Base-by-base conservation (phyloP, 495 filamentous ascomycete species). In the Penicillium simplicissimum region DNA sequence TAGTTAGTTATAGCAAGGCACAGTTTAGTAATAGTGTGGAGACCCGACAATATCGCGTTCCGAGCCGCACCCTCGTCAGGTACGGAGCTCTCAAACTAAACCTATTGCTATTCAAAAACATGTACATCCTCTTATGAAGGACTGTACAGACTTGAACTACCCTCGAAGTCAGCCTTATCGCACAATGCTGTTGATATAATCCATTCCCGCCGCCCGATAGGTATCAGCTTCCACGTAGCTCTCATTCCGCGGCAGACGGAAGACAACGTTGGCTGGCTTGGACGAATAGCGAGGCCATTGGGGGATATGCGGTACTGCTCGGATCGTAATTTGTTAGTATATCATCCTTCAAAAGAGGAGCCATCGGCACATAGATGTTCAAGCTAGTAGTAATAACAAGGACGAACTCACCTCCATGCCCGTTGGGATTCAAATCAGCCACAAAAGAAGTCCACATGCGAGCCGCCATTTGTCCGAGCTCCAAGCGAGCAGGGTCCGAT, bases 361-460 rank as follows among this genome's bases (percentile, higher is more conserved):
- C 5, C 21, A 31, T 2, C 23, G 23, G 23, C 23, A 49, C 17
- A 31, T 5, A 8, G 25, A 25, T 37, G 8, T 45, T 17, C 21
- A 47, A 35, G 25, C 35, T 35, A 25, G 4, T 10, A 37, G 8
- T 3, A 47, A 31, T 0, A 33, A 53, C n/a, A 4, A 35, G n/a
- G n/a, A 38, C 1, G 60, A 13, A 42, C 52, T 38, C 35, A 74
- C 71, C 66, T 45, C 61, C 69, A 62, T 74, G 70, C 2, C 69
- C 62, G 60, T 86, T 87, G 0, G 86, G 86, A 63, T 81, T 65
- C 47, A 79, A 58, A 56, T 82, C 76, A 11, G 71, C 56, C 9
- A 80, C 80, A 61, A 88, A 88, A 2, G 75, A 72, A 0, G 81
- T 79, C 80, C 85, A 88, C 63, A 82, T 81, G 1, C 67, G 69